Percentiles rank a stretch among this genome's conserved stretches.
These are phyloP conservation scores for Termitomyces sp. DNA, from an alignment of 768 basidiomycete genomes.

Conservation along the genomic window DNA sequence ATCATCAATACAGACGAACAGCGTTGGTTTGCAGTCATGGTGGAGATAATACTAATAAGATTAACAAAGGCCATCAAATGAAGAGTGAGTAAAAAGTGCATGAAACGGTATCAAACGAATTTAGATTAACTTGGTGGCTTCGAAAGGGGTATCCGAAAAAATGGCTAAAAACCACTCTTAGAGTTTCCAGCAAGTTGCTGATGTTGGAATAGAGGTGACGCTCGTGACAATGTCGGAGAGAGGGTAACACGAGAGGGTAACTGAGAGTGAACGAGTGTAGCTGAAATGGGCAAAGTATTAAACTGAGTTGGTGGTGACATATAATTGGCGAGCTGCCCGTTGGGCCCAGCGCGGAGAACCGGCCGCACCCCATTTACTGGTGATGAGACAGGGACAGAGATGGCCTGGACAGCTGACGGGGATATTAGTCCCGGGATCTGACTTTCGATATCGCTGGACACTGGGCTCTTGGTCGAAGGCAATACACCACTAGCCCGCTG, in stretches of 20 bases:
- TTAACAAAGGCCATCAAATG: background rate
- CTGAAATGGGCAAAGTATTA: conserved; percentile 35
- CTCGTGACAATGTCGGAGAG: background rate
- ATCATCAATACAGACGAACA: background rate
- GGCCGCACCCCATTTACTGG: background rate
- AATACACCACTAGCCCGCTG: background rate
- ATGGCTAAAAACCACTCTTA: conserved; percentile 31
- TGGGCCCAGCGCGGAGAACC: background rate
- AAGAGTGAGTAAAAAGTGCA: background rate
- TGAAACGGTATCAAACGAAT: background rate
- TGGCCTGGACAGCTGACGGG: background rate
- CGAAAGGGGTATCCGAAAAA: conserved; percentile 30
- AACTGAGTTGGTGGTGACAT: conserved; percentile 5
- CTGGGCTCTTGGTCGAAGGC: background rate
- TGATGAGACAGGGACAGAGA: background rate
- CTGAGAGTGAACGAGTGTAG: conserved; percentile 34
- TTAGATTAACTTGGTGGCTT: conserved; percentile 3
- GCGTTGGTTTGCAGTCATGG: background rate
- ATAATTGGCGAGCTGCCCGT: background rate
- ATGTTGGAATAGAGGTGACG: conserved; percentile 53
- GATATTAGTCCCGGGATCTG: background rate
- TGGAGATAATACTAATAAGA: background rate
- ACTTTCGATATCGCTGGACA: background rate
- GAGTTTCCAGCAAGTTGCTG: conserved; percentile 47
- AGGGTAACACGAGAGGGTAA: conserved; percentile 45